Conservation (phyloP, 2,329 filamentous ascomycete genomes). For the Calycina herbarum region DNA sequence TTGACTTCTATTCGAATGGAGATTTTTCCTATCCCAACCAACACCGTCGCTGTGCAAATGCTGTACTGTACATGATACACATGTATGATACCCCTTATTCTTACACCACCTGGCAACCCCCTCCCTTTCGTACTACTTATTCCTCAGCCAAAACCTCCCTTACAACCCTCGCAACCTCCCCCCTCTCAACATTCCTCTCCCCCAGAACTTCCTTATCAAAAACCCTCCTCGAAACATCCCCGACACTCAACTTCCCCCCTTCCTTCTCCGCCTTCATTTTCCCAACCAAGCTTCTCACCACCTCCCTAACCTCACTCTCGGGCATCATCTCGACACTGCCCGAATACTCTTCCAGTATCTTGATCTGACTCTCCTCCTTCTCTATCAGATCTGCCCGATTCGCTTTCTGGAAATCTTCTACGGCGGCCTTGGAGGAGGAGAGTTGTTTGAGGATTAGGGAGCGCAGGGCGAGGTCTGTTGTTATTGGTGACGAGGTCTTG, state of each 20-base stretch:
- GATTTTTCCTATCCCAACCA: background rate
- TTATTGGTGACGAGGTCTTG: conserved; percentile 70
- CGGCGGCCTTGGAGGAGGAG: conserved; percentile 57
- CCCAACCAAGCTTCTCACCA: conserved; percentile 53
- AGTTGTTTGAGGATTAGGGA: conserved; percentile 65
- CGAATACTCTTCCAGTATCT: conserved; percentile 65
- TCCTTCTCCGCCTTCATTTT: conserved; percentile 41
- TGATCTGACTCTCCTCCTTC: conserved; percentile 67
- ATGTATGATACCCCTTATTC: no score
- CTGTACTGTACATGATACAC: no score
- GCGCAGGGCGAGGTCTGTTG: conserved; percentile 68
- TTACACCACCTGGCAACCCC: background rate
- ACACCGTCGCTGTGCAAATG: background rate
- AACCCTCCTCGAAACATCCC: conserved; percentile 64
- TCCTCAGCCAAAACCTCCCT: conserved; percentile 47
- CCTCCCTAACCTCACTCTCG: conserved; percentile 56
- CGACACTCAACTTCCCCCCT: conserved; percentile 51
- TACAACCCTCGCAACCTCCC: conserved; percentile 59
- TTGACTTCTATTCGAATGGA: background rate
- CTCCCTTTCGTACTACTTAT: background rate
- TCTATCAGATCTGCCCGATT: conserved; percentile 67
- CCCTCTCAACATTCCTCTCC: conserved; percentile 64
- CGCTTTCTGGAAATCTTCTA: conserved; percentile 62
- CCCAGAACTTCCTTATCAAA: conserved; percentile 54
- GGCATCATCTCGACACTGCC: conserved; percentile 56